Conservation (phyloP, 805 yeast genomes). For the Saccharomyces kudriavzevii region DNA sequence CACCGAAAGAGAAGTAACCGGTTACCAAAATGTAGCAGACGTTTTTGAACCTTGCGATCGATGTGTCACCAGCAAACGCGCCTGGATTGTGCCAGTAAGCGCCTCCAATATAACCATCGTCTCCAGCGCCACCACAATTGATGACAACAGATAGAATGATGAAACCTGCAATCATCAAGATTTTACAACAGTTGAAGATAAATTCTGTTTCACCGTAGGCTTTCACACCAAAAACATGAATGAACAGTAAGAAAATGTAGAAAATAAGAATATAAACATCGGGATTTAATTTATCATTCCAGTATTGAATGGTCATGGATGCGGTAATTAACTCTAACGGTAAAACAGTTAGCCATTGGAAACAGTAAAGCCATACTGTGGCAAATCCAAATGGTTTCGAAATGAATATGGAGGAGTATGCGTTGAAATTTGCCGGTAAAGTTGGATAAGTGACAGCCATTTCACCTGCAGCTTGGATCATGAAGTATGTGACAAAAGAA, state of each 20-base stretch:
- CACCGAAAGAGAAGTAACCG: conserved; percentile 57
- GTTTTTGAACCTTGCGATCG: conserved; percentile 44
- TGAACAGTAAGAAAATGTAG: conserved; percentile 40
- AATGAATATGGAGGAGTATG: conserved; percentile 36
- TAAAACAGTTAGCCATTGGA: conserved; percentile 55
- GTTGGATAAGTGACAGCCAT: conserved; percentile 36
- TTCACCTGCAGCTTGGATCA: conserved; percentile 44
- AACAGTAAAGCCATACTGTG: conserved; percentile 60
- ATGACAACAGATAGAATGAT: conserved; percentile 47
- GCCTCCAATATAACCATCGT: conserved; percentile 53
- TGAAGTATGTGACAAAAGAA: conserved; percentile 49
- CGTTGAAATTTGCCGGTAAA: conserved; percentile 35
- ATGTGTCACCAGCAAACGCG: conserved; percentile 28
- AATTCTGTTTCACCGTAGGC: conserved; percentile 69
- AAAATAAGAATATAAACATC: conserved; percentile 53
- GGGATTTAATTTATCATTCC: conserved; percentile 40
- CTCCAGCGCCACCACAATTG: conserved; percentile 51
- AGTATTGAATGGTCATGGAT: conserved; percentile 43
- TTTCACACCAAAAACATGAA: conserved; percentile 52
- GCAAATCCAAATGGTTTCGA: conserved; percentile 68
- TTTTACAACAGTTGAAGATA: conserved; percentile 45
- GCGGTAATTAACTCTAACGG: conserved; percentile 62
- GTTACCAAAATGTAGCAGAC: conserved; percentile 57
- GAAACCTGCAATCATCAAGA: conserved; percentile 52
- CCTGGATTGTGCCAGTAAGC: conserved; percentile 55